phyloP scores from a whole-genome alignment of 2,329 filamentous ascomycete genomes.

The Fusarium compactum region DNA sequence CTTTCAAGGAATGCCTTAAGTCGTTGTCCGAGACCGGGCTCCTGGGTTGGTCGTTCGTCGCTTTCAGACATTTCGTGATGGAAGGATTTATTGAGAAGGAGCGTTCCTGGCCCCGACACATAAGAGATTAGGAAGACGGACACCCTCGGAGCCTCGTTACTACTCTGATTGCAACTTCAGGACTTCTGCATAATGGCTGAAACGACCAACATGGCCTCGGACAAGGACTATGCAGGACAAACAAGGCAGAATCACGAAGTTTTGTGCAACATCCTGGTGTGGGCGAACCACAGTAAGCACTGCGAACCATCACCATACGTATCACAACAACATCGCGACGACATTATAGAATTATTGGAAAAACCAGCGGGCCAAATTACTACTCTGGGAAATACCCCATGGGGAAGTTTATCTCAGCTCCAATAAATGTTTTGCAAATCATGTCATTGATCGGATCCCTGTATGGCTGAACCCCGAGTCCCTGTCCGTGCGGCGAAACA shows the following conservation, averaged over 20 bases:
- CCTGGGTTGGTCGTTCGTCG: not conserved
- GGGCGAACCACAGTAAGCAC: not conserved
- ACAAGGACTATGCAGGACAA: slow-evolving; percentile 1
- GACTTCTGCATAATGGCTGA: slow-evolving; percentile 3
- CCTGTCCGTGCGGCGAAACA: not conserved
- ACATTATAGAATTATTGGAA: not conserved
- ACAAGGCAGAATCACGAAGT: slow-evolving; percentile 13
- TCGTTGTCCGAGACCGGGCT: not conserved
- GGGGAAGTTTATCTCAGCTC: slow-evolving; percentile 17
- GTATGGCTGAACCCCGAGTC: not conserved
- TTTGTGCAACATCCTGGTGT: not conserved
- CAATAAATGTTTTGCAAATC: not conserved
- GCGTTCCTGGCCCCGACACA: not conserved
- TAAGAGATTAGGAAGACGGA: not conserved
- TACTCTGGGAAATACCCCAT: not conserved
- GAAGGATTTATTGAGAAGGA: not conserved
- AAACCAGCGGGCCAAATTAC: not conserved
- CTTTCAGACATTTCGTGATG: slow-evolving; percentile 7
- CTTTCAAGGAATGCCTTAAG: slow-evolving; percentile 13
- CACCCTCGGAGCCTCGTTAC: not conserved
- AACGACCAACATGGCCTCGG: not conserved
- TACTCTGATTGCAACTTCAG: not conserved
- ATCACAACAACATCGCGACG: not conserved
- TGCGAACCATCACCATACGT: not conserved
- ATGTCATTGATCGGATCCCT: not conserved